A percentile compares a stretch with the other conserved stretches of the same genome.
These are phyloP conservation scores for Chlamydomonas sp. DNA, from an alignment of 139 green algal species.

Conservation along the genomic window DNA sequence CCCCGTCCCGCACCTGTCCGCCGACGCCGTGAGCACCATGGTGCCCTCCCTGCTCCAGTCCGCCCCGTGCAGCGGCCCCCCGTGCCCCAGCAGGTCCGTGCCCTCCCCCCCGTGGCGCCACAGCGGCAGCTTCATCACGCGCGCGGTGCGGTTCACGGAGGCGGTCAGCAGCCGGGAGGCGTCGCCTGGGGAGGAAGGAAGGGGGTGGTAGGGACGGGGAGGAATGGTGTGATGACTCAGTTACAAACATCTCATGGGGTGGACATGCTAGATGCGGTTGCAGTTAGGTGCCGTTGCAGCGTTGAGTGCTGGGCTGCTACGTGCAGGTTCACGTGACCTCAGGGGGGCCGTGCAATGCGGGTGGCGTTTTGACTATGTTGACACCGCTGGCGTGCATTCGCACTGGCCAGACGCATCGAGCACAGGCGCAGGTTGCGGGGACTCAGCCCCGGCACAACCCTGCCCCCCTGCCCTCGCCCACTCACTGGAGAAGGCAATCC, in stretches of 20 bases:
- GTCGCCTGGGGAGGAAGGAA: slow-evolving; percentile 44
- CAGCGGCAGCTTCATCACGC: slow-evolving; percentile 59
- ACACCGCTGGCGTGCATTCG: no score
- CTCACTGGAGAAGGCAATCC: slow-evolving; percentile 46
- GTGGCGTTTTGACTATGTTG: no score
- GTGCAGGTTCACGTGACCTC: no score
- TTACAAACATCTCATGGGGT: no score
- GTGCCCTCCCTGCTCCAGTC: slow-evolving; percentile 57
- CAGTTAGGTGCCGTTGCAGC: no score
- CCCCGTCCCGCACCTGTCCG: slow-evolving; percentile 48
- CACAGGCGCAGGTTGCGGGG: background rate
- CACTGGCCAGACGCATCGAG: no score
- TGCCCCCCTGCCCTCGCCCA: background rate
- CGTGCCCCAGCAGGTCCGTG: slow-evolving; percentile 50
- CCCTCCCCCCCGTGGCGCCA: slow-evolving; percentile 25
- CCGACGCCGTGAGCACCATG: slow-evolving; percentile 61
- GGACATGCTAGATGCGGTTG: no score
- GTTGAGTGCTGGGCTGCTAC: no score
- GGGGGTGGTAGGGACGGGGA: background rate
- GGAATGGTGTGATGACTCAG: no score
- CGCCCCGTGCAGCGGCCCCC: background rate
- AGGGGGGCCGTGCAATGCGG: no score
- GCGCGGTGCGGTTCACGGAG: slow-evolving; percentile 57
- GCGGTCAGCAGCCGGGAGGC: slow-evolving; percentile 61
- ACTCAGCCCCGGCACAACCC: background rate